Evolutionary conservation across 768 basidiomycete species (phyloP).

Genomic region (Royoungia palumana): DNA sequence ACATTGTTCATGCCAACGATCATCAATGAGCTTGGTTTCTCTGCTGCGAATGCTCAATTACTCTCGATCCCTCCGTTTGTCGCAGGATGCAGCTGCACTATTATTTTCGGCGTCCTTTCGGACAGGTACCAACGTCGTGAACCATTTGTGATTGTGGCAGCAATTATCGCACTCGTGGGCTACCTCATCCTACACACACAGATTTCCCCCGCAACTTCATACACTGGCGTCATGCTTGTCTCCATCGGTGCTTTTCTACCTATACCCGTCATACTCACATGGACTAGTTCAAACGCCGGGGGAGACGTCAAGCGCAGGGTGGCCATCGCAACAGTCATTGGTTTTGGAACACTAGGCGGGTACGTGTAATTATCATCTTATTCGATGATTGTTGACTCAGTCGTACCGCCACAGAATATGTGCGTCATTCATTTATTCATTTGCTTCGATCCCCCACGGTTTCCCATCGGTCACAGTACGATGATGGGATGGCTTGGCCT

Average conservation of each 20-base stretch:
- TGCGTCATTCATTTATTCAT: constrained; percentile 37
- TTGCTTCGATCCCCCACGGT: constrained; percentile 31
- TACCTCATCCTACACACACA: constrained; percentile 42
- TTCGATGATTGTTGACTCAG: no score
- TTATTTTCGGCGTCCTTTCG: constrained; percentile 37
- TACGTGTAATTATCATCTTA: constrained; percentile 16
- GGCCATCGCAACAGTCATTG: constrained; percentile 47
- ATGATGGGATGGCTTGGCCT: constrained; percentile 24
- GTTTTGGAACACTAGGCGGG: constrained; percentile 50
- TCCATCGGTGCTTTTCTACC: constrained; percentile 48
- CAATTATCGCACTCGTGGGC: constrained; percentile 41
- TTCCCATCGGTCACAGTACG: constrained; percentile 31
- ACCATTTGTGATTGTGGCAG: constrained; percentile 40
- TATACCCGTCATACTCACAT: constrained; percentile 42
- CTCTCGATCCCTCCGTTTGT: constrained; percentile 45
- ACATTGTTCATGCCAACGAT: constrained; percentile 45
- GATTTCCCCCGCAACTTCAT: constrained; percentile 19
- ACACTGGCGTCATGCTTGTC: constrained; percentile 44
- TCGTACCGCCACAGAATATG: constrained; percentile 29
- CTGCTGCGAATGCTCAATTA: constrained; percentile 44
- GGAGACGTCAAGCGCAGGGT: constrained; percentile 48
- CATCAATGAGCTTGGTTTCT: constrained; percentile 43
- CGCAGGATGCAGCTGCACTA: constrained; percentile 40
- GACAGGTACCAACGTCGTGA: constrained; percentile 41
- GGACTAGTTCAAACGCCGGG: constrained; percentile 49